Conservation (phyloP, 306 rosid species). For the Quillaja saponaria region DNA sequence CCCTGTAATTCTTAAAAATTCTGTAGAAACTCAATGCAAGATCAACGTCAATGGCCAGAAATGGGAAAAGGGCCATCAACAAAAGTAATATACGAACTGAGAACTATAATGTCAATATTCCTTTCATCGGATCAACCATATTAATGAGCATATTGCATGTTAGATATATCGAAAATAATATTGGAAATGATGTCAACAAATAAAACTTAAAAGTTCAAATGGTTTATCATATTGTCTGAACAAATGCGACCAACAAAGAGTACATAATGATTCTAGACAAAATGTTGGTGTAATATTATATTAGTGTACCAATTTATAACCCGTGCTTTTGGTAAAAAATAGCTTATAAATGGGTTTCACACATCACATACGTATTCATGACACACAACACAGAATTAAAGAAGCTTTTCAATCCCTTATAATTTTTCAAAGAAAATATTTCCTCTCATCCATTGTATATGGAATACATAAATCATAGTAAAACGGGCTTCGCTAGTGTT, state of each 20-base stretch:
- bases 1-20: conserved; percentile 17
- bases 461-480: no score
- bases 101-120: not conserved
- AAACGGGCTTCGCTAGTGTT: no score
- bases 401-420: no score
- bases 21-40: conserved; percentile 4
- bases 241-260: conserved; percentile 1
- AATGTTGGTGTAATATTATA: not conserved
- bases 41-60: not conserved
- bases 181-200: no score
- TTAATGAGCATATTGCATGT: no score
- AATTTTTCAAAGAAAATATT: no score
- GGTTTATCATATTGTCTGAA: not conserved
- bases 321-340: not conserved
- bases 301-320: not conserved
- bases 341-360: not conserved
- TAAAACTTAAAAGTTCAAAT: conserved; percentile 5
- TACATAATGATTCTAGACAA: not conserved
- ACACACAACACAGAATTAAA: no score
- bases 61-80: not conserved
- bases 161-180: no score
- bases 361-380: not conserved
- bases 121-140: no score
- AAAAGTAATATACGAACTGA: not conserved
- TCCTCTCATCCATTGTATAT: no score